Evolutionary conservation across 257 asterid genomes (phyloP), one percentile per base, ranked within the genome.

Genomic region (Cordia subcordata): DNA sequence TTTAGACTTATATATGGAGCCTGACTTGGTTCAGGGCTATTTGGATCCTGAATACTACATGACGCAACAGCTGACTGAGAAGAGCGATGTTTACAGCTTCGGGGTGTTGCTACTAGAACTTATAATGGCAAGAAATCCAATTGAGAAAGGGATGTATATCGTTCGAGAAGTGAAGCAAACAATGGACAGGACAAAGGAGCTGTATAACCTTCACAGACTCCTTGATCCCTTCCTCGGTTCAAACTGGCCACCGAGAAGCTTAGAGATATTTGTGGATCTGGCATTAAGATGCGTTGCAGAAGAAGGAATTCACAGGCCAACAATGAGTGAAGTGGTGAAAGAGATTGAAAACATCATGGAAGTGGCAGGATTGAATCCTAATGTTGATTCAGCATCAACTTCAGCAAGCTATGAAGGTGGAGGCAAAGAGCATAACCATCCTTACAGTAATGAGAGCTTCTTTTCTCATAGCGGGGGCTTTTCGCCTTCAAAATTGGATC

Each of bases 41-140:
- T 63, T 91, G 92, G 98, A 91, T 78, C 98, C 98, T 0, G 98
- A 91, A 60, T 91, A 91, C 59, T 91, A 87, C 85, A 91, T 85
- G 95, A 91, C 98, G 10, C 74, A 87, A 10, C 91, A 82, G 38
- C 68, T 91, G 68, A 87, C 90, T 0, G 96, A 91, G 66, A 91
- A 88, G 85, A 91, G 98, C 61, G 98, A 91, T 44, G 96, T 91
- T 5, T 91, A 91, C 46, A 80, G 98, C 77, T 91, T 75, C 3
- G 98, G 98, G 15, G 82, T 87, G 23, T 51, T 88, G 52, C 76
- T 91, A 42, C 67, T 85, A 38, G 98, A 91, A 47, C 69, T 91
- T 51, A 45, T 85, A 52, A 85, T 94, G 1, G 80, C 90, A 32
- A 81, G 87, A 69, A 50, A 59, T 19, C 98, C 98, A 1, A 80